Evolutionary conservation across 805 yeast genomes (phyloP), one percentile per base, ranked within the genome.

Genomic region (Wickerhamomyces chambardii): DNA sequence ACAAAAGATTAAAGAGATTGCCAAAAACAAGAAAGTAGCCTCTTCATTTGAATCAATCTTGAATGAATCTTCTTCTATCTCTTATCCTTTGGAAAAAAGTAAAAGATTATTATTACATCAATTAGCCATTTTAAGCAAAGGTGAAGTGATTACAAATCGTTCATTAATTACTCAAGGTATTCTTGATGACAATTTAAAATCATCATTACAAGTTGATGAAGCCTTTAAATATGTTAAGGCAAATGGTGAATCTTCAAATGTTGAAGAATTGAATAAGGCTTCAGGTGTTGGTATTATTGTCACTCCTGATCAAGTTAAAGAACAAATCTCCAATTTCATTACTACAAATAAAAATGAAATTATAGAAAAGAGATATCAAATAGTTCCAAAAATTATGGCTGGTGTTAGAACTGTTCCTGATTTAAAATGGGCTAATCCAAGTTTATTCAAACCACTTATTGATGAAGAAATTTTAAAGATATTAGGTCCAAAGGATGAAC

Each of bases 401-500:
- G 79, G 77, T 31, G 74, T 84, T 41, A 86, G 84, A 68, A 72
- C 68, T 44, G 51, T 86, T 31, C 79, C 86, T 4, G 74, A 65
- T 15, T 69, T 92, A 58, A 86, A 84, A 61, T 92, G 96, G 95
- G 97, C 97, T 8, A 72, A 82, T 32, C 95, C 97, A 27, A 73
- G 78, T 34, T 65, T 74, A 36, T 84, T 92, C 64, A 92, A 92
- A 61, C 95, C 95, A 12, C 69, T 75, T 17, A 81, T 92, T 46
- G 98, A 92, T 55, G 76, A 70, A 30, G 75, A 82, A 50, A 63
- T 87, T n/a, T 58, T 83, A 41, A 74, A 63, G 29, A 59, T 80
- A 12, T 63, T 89, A 38, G 98, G 98, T 28, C 97, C 97, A 36
- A 90, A 90, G 59, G 98, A 92, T 55, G 97, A 89, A 55, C 77